Conservation (phyloP, 1,284 basidiomycete species). For the Marasmius tenuissimus region DNA sequence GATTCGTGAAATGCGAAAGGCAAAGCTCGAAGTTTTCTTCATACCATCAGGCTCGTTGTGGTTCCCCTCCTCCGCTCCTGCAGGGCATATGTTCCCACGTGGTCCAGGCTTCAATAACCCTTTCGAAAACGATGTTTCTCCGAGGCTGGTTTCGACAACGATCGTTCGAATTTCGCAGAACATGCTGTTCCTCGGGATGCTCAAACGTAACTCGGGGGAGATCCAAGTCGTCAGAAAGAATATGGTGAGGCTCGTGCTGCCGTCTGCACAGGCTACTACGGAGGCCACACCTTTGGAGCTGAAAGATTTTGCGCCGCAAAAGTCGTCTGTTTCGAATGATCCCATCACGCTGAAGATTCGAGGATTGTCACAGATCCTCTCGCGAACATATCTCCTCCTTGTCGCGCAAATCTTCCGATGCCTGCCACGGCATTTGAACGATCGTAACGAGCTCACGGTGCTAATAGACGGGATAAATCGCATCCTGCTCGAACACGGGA, state of each 20-base stretch:
- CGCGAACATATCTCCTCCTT: constrained; percentile 70
- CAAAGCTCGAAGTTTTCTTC: constrained; percentile 72
- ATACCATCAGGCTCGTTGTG: constrained; percentile 70
- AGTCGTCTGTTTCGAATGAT: neutral
- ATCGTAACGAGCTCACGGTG: constrained; percentile 68
- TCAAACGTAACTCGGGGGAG: constrained; percentile 70
- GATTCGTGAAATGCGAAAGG: constrained; percentile 70
- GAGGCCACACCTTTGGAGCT: constrained; percentile 38
- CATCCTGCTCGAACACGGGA: constrained; percentile 65
- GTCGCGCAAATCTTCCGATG: constrained; percentile 72
- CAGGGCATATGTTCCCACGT: constrained; percentile 61
- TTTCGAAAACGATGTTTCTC: constrained; percentile 43
- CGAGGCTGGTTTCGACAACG: constrained; percentile 53
- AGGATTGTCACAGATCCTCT: constrained; percentile 57
- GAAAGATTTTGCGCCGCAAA: constrained; percentile 34
- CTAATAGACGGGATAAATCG: constrained; percentile 71
- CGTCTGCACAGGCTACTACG: constrained; percentile 38
- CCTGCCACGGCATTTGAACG: constrained; percentile 76
- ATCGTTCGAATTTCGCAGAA: constrained; percentile 76
- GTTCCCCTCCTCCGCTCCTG: constrained; percentile 55
- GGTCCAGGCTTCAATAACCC: constrained; percentile 39
- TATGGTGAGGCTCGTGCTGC: constrained; percentile 61
- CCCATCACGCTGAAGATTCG: constrained; percentile 26
- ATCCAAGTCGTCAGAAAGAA: constrained; percentile 72
- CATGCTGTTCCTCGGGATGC: constrained; percentile 62